Evolutionary conservation across 148 eudicot genomes (phyloP).

Genomic region (Vaccinium corymbosum): DNA sequence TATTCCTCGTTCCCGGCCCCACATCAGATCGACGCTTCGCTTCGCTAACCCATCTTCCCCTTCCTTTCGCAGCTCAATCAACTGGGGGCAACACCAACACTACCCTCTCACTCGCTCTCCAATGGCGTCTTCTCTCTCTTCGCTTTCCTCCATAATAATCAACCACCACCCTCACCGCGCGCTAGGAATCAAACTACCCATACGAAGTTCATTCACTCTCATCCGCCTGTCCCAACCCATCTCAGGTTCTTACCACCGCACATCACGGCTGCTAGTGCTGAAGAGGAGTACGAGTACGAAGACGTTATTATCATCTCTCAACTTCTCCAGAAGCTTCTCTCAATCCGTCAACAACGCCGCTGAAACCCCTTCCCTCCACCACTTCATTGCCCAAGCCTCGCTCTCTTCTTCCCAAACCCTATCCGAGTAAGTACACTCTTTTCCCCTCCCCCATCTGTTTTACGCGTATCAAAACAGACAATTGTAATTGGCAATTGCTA

Average conservation of each 20-base stretch:
- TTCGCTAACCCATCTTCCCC: no score
- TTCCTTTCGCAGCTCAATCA: no score
- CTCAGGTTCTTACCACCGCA: slow-evolving; percentile 24
- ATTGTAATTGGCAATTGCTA: neutral
- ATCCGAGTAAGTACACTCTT: slow-evolving; percentile 35
- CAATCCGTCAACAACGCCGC: slow-evolving; percentile 3
- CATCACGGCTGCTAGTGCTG: slow-evolving; percentile 9
- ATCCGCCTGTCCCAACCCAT: slow-evolving; percentile 19
- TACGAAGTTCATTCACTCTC: slow-evolving; percentile 22
- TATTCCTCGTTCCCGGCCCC: no score
- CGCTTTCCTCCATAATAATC: slow-evolving; percentile 28
- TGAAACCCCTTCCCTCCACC: slow-evolving; percentile 41
- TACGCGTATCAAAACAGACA: neutral
- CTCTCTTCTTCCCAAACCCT: slow-evolving; percentile 34
- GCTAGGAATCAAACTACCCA: slow-evolving; percentile 24
- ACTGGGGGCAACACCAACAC: no score
- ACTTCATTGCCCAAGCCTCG: slow-evolving; percentile 44
- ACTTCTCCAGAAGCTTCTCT: slow-evolving; percentile 42
- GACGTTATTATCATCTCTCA: slow-evolving; percentile 16
- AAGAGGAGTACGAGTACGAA: neutral
- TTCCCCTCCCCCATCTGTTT: neutral
- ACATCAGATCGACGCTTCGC: no score
- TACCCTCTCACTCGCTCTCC: neutral
- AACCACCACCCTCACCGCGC: slow-evolving; percentile 34
- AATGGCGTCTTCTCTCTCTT: neutral